Conservation (phyloP, 1,139 yeast genomes). For the Saccharomyces hybrid region DNA sequence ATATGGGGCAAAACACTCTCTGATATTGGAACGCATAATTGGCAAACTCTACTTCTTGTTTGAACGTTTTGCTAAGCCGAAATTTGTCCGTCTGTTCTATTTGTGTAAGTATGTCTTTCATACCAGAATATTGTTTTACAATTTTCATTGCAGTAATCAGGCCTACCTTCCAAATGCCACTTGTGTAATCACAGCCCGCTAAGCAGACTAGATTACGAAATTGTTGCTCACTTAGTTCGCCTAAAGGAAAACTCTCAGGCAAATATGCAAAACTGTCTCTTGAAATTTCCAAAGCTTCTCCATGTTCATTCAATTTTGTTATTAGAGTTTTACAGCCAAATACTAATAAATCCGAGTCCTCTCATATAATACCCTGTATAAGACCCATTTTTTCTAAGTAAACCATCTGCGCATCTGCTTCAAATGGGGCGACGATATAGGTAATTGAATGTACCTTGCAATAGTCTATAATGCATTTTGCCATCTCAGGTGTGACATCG, state of each 20-base stretch:
- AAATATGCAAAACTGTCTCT: constrained; percentile 42
- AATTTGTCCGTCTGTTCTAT: constrained; percentile 53
- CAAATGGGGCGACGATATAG: constrained; percentile 91
- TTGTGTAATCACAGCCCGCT: constrained; percentile 91
- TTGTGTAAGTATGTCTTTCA: constrained; percentile 48
- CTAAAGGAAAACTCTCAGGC: constrained; percentile 38
- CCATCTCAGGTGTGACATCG: constrained; percentile 87
- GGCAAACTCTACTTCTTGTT: constrained; percentile 55
- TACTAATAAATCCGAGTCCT: constrained; percentile 83
- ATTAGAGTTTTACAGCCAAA: constrained; percentile 73
- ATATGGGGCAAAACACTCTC: constrained; percentile 66
- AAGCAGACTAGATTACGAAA: constrained; percentile 71
- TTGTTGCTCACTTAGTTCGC: constrained; percentile 46
- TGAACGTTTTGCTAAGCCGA: constrained; percentile 49
- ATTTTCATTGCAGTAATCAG: constrained; percentile 62
- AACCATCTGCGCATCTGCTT: constrained; percentile 95
- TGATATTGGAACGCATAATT: constrained; percentile 75
- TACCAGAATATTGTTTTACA: constrained; percentile 43
- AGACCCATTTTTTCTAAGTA: constrained; percentile 65
- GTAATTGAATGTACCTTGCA: constrained; percentile 49
- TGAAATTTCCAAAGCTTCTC: constrained; percentile 60
- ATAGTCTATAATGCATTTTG: constrained; percentile 68
- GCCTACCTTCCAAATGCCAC: constrained; percentile 76
- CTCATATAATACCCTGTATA: constrained; percentile 81
- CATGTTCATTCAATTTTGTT: constrained; percentile 71